Evolutionary conservation across 352 stramenopile genomes (phyloP).

Genomic region (Phytophthora macrochlamydospora): DNA sequence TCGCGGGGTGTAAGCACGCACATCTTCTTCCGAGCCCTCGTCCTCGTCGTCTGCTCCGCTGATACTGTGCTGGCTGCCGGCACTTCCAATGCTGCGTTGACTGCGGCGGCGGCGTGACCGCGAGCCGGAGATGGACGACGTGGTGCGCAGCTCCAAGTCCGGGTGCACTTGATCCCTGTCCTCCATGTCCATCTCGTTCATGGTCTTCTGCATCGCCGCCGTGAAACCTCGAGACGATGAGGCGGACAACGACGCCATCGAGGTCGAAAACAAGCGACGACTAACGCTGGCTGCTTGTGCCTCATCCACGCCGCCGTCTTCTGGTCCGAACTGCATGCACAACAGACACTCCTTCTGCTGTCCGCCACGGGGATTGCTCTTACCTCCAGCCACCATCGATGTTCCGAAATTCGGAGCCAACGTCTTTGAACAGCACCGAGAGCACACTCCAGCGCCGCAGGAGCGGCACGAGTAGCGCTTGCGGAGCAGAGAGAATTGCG

Average conservation of each 20-base stretch:
- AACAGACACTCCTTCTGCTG: constrained; percentile 57
- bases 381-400: constrained; percentile 13
- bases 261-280: constrained; percentile 26
- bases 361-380: constrained; percentile 13
- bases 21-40: constrained; percentile 25
- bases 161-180: constrained; percentile 23
- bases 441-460: constrained; percentile 61
- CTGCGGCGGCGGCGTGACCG: constrained; percentile 26
- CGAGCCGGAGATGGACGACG: constrained; percentile 23
- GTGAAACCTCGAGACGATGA: constrained; percentile 21
- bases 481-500: constrained; percentile 63
- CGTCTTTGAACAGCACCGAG: constrained; percentile 54
- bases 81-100: constrained; percentile 28
- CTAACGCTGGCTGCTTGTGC: not conserved
- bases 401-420: constrained; percentile 7
- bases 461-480: constrained; percentile 62
- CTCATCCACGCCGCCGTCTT: constrained; percentile 11
- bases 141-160: constrained; percentile 32
- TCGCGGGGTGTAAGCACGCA: constrained; percentile 16
- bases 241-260: constrained; percentile 31
- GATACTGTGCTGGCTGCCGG: constrained; percentile 28
- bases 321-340: constrained; percentile 59
- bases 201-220: constrained; percentile 7
- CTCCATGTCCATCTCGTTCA: constrained; percentile 37
- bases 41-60: constrained; percentile 29